Base-by-base conservation (phyloP, 2,329 filamentous ascomycete species). In the Plenodomus lindquistii region DNA sequence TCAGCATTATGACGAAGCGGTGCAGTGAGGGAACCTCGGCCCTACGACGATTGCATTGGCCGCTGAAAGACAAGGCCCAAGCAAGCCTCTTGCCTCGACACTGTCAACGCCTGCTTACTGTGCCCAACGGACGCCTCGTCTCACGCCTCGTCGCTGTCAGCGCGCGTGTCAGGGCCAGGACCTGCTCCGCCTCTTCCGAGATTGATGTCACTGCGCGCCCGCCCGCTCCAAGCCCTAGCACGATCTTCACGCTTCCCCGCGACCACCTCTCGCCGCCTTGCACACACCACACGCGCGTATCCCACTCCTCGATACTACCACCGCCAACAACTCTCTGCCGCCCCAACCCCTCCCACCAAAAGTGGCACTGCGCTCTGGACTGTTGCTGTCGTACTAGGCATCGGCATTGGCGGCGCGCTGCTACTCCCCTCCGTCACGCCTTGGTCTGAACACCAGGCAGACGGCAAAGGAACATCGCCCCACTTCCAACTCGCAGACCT, bases 361-460 rank as follows among this genome's bases (percentile, higher is more conserved):
- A 72, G 69, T 50, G 62, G 62, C 22, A 54, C 59, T 35, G 57
- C 52, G 22, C 40, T 65, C 15, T 65, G 65, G 53, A 63, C 65
- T 37, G 62, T 54, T 27, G 53, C 58, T 11, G 39, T 70, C 39
- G 56, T 70, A 18, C 41, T 69, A 44, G 61, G 62, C 35, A 55
- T 73, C 59, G 63, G 67, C 21, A 59, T 70, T 49, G 64, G 66
- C 52, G 59, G 70, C 48, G 65, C 65, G 17, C 38, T 71, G 20
- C 55, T 72, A 27, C 53, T 63, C 36, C 59, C 67, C 2, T 44
- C 62, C 18, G 35, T 55, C 27, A 57, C 44, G n/a, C 42, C 17
- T 31, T 44, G 51, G 3, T 44, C 59, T 22, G 47, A 37, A 19
- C 40, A 48, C 34, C 40, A 57, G 20, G 40, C 21, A 22, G 38